These are phyloP conservation scores for Globisporangium orthogonon DNA, from an alignment of 352 stramenopile genomes.

Conservation along the genomic window DNA sequence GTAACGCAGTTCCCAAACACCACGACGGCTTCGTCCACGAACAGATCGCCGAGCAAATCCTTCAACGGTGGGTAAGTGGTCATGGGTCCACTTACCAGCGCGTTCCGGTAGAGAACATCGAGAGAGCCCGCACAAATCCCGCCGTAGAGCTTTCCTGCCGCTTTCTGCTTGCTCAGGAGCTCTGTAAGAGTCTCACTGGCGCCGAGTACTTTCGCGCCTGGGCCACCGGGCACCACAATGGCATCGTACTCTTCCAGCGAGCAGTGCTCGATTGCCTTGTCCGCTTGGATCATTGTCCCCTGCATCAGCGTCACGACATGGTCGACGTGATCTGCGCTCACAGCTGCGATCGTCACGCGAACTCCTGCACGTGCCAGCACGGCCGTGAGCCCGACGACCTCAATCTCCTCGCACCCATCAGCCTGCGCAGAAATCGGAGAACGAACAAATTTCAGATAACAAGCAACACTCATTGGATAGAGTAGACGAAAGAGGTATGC, in stretches of 20 bases:
- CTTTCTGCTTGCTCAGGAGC: slow-evolving; percentile 50
- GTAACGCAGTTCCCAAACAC: slow-evolving; percentile 61
- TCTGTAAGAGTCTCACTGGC: slow-evolving; percentile 30
- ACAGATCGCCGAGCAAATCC: slow-evolving; percentile 34
- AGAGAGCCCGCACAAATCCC: slow-evolving; percentile 45
- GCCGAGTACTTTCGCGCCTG: slow-evolving; percentile 41
- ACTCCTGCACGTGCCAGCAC: slow-evolving; percentile 54
- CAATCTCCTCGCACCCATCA: slow-evolving; percentile 57
- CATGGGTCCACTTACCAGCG: slow-evolving; percentile 30
- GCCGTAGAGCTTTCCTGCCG: slow-evolving; percentile 35
- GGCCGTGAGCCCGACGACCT: slow-evolving; percentile 40
- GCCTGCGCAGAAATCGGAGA: slow-evolving; percentile 17
- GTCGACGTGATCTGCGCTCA: slow-evolving; percentile 32
- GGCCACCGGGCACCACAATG: slow-evolving; percentile 58
- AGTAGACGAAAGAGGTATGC: background rate
- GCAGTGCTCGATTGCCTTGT: slow-evolving; percentile 61
- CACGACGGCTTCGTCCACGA: slow-evolving; percentile 43
- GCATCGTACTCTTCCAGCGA: slow-evolving; percentile 48
- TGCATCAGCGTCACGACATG: slow-evolving; percentile 51
- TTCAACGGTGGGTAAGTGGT: slow-evolving; percentile 34
- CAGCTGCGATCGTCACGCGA: slow-evolving; percentile 52
- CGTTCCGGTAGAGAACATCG: slow-evolving; percentile 52
- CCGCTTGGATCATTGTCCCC: slow-evolving; percentile 47
- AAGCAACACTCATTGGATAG: background rate
- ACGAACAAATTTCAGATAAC: background rate